A percentile compares a stretch with the other conserved stretches of the same genome.
Conservation (phyloP, 176 grass and related monocot genomes). For the Juncus inflexus region DNA sequence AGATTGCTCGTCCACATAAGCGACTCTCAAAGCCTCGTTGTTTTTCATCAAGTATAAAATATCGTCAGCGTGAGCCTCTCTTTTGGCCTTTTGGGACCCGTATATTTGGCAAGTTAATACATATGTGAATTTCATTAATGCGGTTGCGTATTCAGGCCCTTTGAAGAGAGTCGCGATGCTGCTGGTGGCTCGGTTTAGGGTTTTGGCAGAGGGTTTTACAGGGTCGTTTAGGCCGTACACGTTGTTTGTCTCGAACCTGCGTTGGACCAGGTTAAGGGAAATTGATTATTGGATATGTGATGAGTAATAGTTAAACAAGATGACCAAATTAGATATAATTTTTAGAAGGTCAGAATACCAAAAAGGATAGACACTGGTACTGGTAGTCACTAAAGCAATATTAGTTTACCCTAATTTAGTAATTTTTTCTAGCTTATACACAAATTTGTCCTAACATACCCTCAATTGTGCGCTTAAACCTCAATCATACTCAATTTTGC, state of each 20-base stretch:
- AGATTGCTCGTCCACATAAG: slow-evolving; percentile 83
- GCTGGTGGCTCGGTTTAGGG: slow-evolving; percentile 58
- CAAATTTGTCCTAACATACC: too few species aligned
- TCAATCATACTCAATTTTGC: too few species aligned
- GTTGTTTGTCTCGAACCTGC: slow-evolving; percentile 24
- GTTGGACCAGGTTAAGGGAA: not conserved
- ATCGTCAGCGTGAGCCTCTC: slow-evolving; percentile 71
- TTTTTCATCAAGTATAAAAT: slow-evolving; percentile 86
- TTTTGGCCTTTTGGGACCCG: slow-evolving; percentile 74
- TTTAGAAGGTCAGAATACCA: too few species aligned
- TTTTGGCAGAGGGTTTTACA: slow-evolving; percentile 37
- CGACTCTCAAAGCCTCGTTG: slow-evolving; percentile 83
- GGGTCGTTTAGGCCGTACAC: slow-evolving; percentile 35
- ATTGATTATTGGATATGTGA: too few species aligned
- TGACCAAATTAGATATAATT: too few species aligned
- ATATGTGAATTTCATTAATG: slow-evolving; percentile 95
- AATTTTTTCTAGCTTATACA: too few species aligned
- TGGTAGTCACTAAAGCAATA: too few species aligned
- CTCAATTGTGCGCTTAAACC: too few species aligned
- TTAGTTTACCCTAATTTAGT: too few species aligned
- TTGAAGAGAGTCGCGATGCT: slow-evolving; percentile 72
- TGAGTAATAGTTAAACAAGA: too few species aligned
- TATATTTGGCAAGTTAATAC: slow-evolving; percentile 96
- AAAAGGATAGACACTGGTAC: too few species aligned
- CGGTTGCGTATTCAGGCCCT: slow-evolving; percentile 73